These are phyloP conservation scores for Ampelocalamus luodianensis DNA, from an alignment of 176 grass and related monocot species.

Conservation along the genomic window DNA sequence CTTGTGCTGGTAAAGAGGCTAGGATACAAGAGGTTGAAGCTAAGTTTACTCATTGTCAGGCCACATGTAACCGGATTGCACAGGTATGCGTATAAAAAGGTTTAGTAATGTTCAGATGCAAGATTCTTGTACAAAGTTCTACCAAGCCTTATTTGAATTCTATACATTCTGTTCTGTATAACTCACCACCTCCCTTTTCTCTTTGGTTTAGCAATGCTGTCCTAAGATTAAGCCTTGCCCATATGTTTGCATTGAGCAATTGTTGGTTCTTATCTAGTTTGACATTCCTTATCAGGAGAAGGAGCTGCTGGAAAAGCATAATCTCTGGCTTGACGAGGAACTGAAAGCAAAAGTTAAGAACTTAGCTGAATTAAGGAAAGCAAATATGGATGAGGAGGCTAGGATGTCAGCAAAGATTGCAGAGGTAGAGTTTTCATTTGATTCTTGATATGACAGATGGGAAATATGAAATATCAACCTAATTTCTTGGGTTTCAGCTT, in stretches of 20 bases:
- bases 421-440: conserved; percentile 58
- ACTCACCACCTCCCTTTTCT: background rate
- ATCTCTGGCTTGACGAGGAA: conserved; percentile 83
- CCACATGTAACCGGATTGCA: conserved; percentile 74
- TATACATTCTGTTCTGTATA: background rate
- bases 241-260: background rate
- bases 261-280: conserved; percentile 34
- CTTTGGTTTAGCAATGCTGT: conserved; percentile 20
- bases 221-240: conserved; percentile 20
- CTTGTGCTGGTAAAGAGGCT: conserved; percentile 66
- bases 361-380: conserved; percentile 65
- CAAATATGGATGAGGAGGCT: conserved; percentile 80
- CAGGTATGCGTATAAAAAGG: conserved; percentile 56
- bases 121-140: conserved; percentile 26
- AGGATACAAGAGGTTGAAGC: conserved; percentile 74
- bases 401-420: conserved; percentile 78
- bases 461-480: conserved; percentile 22
- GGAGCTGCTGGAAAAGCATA: conserved; percentile 83
- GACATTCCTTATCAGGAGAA: conserved; percentile 70
- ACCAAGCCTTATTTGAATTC: conserved; percentile 13
- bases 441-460: conserved; percentile 10
- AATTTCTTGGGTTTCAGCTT: conserved; percentile 60
- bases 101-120: conserved; percentile 5
- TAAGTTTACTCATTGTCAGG: conserved; percentile 68
- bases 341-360: conserved; percentile 72